Evolutionary conservation across 1,139 yeast species (phyloP).

Genomic region (Protomyces lactucae-debilis): DNA sequence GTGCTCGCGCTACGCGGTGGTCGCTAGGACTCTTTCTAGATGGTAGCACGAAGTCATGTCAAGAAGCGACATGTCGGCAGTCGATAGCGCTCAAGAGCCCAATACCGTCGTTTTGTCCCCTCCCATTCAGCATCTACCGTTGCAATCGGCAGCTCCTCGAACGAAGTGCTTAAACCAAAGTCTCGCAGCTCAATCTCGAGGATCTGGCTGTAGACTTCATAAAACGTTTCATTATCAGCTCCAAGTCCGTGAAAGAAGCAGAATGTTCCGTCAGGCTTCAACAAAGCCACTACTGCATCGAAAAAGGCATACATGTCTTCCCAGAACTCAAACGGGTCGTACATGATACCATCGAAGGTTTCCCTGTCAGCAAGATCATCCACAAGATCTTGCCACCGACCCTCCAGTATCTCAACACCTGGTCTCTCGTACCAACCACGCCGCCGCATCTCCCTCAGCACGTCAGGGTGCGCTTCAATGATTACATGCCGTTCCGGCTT

Average conservation of each 20-base stretch:
- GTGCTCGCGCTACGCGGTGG: constrained; percentile 92
- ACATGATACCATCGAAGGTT: constrained; percentile 84
- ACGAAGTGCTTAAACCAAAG: constrained; percentile 66
- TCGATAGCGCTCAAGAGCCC: constrained; percentile 43
- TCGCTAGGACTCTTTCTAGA: not conserved
- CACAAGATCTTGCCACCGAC: constrained; percentile 84
- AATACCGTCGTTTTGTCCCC: constrained; percentile 64
- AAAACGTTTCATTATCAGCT: constrained; percentile 85
- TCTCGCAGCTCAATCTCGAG: constrained; percentile 74
- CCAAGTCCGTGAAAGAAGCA: constrained; percentile 94
- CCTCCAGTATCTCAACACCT: constrained; percentile 69
- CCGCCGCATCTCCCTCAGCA: constrained; percentile 55
- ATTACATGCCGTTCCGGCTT: constrained; percentile 72
- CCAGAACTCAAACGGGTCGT: constrained; percentile 87
- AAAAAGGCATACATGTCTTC: constrained; percentile 81
- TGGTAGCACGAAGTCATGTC: not conserved
- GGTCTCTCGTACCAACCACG: constrained; percentile 84
- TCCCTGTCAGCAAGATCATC: constrained; percentile 58
- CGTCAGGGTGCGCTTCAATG: constrained; percentile 94
- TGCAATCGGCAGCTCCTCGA: constrained; percentile 40
- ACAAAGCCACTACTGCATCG: constrained; percentile 72
- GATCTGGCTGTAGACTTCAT: constrained; percentile 80
- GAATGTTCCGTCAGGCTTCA: constrained; percentile 75
- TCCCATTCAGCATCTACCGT: constrained; percentile 50
- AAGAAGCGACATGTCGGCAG: constrained; percentile 28